These are phyloP conservation scores for Hypomyces rosellus DNA, from an alignment of 2,329 filamentous ascomycete genomes.

Conservation along the genomic window DNA sequence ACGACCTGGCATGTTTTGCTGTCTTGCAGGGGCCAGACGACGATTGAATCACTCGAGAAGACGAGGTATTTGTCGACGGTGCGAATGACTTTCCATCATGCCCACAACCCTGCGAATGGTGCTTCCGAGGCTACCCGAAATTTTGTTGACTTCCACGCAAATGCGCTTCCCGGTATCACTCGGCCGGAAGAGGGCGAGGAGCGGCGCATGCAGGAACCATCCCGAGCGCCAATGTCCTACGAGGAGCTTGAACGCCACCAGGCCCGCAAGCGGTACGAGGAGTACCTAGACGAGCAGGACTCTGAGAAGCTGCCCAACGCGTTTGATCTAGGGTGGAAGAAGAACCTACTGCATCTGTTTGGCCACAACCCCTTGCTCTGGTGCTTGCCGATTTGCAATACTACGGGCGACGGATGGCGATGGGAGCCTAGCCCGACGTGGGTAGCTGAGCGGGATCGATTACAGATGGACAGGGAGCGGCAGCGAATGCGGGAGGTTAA, in stretches of 20 bases:
- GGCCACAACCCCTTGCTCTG: slow-evolving; percentile 68
- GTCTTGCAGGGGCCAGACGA: slow-evolving; percentile 74
- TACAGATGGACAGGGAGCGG: slow-evolving; percentile 51
- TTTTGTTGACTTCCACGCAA: slow-evolving; percentile 74
- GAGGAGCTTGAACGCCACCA: slow-evolving; percentile 50
- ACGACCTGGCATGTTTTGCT: slow-evolving; percentile 88
- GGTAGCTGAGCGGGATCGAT: slow-evolving; percentile 60
- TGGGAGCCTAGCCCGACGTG: slow-evolving; percentile 86
- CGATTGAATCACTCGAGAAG: slow-evolving; percentile 93
- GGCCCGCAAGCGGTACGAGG: slow-evolving; percentile 50
- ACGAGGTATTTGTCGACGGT: slow-evolving; percentile 85
- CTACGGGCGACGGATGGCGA: slow-evolving; percentile 84
- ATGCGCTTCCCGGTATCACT: slow-evolving; percentile 72
- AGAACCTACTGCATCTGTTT: slow-evolving; percentile 76
- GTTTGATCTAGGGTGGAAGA: slow-evolving; percentile 80
- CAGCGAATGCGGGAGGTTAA: slow-evolving; percentile 58
- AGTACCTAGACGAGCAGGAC: slow-evolving; percentile 86
- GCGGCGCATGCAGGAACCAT: slow-evolving; percentile 24
- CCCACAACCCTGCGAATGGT: slow-evolving; percentile 46
- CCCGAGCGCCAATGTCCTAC: slow-evolving; percentile 42
- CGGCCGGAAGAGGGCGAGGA: slow-evolving; percentile 76
- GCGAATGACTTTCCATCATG: slow-evolving; percentile 60
- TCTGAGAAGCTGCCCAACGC: slow-evolving; percentile 83
- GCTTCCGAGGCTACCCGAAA: slow-evolving; percentile 58
- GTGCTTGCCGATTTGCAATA: slow-evolving; percentile 76